Evolutionary conservation across 164 flowering plant genomes (phyloP), one percentile per base, ranked within the genome.

Genomic region (Kingdonia uniflora): DNA sequence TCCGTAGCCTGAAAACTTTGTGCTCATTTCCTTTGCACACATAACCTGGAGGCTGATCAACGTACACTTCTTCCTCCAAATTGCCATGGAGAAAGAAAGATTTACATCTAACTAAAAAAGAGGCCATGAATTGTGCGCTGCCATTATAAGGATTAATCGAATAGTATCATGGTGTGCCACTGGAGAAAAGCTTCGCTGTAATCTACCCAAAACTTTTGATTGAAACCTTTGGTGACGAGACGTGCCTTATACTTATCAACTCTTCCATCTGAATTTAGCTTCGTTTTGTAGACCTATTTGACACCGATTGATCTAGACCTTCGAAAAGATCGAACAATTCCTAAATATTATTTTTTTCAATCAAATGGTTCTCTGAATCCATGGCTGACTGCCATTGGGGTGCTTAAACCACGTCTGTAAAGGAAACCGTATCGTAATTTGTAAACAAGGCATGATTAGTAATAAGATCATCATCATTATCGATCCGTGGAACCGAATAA

Each of bases 191-290:
- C 42, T 51, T 19, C 54, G 6, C 21, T 19, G 24, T 51, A 22
- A 19, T 23, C 45, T 22, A 38, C 33, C 17, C 50, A 21, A 47
- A 16, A 2, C 13, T 24, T 22, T 22, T 21, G 50, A 14, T 19
- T 47, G 35, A 3, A 47, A 2, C 50, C 50, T 21, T 47, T 47
- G 0, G 29, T 23, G 10, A 47, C 50, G 8, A 47, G 14, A 2
- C 50, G 11, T 22, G 50, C 50, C 15, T 55, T 47, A 14, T 7
- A 47, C 2, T 47, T 47, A 12, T 47, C 50, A 10, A 47, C 50
- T 19, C 19, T 23, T 15, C 50, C 50, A 47, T 47, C 14, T 20
- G 20, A 21, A 14, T 21, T 22, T 16, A 47, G 26, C 26, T 47
- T 47, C 2, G 50, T 47, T 21, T 47, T 47, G 26, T 16, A 47